These are phyloP conservation scores for Kodamaea neixiangensis DNA, from an alignment of 805 yeast genomes.

Conservation along the genomic window DNA sequence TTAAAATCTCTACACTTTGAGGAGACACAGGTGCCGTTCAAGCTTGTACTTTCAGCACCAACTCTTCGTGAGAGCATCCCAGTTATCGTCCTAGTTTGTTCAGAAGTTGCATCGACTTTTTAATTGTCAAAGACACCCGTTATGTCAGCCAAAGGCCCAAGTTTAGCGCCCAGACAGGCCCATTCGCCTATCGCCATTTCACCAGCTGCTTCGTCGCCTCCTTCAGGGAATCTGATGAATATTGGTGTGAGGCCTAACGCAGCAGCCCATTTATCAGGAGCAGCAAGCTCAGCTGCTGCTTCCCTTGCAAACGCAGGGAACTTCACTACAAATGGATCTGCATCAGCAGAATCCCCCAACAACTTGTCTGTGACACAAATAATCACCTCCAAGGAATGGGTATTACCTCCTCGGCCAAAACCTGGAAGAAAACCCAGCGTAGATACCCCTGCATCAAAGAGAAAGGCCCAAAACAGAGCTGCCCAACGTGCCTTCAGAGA, in stretches of 20 bases:
- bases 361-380: conserved; percentile 41
- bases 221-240: background rate
- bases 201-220: conserved; percentile 9
- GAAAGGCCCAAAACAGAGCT: conserved; percentile 92
- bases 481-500: conserved; percentile 92
- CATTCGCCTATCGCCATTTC: conserved; percentile 17
- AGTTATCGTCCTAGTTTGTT: background rate
- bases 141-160: conserved; percentile 9
- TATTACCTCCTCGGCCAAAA: conserved; percentile 61
- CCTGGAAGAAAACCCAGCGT: conserved; percentile 63
- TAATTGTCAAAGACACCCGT: background rate
- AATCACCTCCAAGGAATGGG: conserved; percentile 60
- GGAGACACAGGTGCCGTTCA: background rate
- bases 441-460: conserved; percentile 80
- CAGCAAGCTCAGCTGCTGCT: conserved; percentile 3
- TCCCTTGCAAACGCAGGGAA: background rate
- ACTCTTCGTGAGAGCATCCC: background rate
- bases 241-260: background rate
- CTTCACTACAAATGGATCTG: background rate
- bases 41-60: background rate
- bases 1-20: background rate
- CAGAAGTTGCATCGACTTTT: background rate
- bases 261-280: conserved; percentile 3
- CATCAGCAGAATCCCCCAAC: conserved; percentile 2
- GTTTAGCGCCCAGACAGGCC: conserved; percentile 17